Base-by-base conservation (phyloP, 2,329 filamentous ascomycete species). In the Thielaviopsis ethacetica region DNA sequence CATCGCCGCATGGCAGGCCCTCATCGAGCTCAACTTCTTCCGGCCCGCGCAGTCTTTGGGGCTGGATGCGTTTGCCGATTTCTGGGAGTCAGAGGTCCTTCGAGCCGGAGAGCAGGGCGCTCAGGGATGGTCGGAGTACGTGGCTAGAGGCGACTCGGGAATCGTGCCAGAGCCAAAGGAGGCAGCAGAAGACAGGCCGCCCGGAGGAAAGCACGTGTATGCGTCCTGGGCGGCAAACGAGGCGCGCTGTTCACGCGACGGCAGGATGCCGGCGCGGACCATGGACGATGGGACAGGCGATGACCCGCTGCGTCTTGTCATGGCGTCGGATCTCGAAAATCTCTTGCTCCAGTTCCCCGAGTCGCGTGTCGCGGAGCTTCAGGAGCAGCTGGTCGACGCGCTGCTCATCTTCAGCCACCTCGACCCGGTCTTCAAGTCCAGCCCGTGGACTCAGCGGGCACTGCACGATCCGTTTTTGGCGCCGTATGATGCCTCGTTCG, bases 51-150 rank as follows among this genome's bases (percentile, higher is more conserved):
- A 15, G 38, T 5, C 38, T 5, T 15, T 7, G 2, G 38, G 53
- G 63, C 10, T 63, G 64, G 5, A 55, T 30, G 10, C 38, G 62
- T 30, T 44, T 57, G 12, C 22, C 4, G 60, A 83, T 2, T 95
- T 93, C 63, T 97, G 93, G 93, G 89, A 95, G 61, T 87, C 83
- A 59, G 91, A 96, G 66, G 76, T 82, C 0, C 75, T 86, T 0
- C 80, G 91, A 5, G 78, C 95, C 58, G 91, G 91, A 10, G 91
- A 97, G 64, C 66, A 71, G 0, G 75, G 74, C 1, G 84, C 88
- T 2, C 74, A 76, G 62, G 89, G 90, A 0, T 96, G 90, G 90
- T 68, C 66, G 1, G 66, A 72, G n/a, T 83, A 76, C 63, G 69
- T 72, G 15, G 65, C 68, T n/a, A 19, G 38, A 49, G 17, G 27